Percentiles rank a stretch among this genome's conserved stretches.
Conservation (phyloP, 208 protist species). For the Trypanosoma boissoni region DNA sequence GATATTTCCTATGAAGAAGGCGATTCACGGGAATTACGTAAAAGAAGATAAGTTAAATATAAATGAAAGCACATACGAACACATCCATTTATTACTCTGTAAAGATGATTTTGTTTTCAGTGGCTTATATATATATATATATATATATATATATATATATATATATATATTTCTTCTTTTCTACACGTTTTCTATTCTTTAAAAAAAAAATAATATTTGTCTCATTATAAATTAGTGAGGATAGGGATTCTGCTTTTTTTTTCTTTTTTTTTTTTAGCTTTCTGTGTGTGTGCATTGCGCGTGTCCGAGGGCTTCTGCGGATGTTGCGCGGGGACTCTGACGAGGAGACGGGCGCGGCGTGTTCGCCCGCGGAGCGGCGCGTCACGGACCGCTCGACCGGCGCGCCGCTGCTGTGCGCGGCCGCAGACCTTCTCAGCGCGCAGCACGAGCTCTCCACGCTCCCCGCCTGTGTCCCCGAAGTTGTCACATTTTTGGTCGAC, state of each 20-base stretch:
- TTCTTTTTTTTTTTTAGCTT: neutral
- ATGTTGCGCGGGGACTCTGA: conserved; percentile 19
- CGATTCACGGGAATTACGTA: too few species aligned
- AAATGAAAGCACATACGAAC: too few species aligned
- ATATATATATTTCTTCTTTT: neutral
- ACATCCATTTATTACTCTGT: neutral
- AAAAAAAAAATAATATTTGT: neutral
- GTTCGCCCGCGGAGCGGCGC: neutral
- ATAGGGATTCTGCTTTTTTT: neutral
- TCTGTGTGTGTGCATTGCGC: neutral
- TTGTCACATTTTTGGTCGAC: conserved; percentile 51
- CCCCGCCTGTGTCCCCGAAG: conserved; percentile 32
- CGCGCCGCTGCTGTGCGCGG: conserved; percentile 6
- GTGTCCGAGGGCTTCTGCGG: neutral
- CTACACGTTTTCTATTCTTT: too few species aligned
- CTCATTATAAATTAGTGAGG: neutral
- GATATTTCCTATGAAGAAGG: neutral
- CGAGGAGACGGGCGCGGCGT: conserved; percentile 25
- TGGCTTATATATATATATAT: neutral
- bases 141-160: neutral
- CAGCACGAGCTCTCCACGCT: conserved; percentile 29
- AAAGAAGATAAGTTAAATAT: too few species aligned
- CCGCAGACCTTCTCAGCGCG: conserved; percentile 8
- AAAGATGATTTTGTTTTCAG: neutral
- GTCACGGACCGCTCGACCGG: neutral